These are phyloP conservation scores for Apiotrichum gracile DNA, from an alignment of 1,284 basidiomycete genomes.

Conservation along the genomic window DNA sequence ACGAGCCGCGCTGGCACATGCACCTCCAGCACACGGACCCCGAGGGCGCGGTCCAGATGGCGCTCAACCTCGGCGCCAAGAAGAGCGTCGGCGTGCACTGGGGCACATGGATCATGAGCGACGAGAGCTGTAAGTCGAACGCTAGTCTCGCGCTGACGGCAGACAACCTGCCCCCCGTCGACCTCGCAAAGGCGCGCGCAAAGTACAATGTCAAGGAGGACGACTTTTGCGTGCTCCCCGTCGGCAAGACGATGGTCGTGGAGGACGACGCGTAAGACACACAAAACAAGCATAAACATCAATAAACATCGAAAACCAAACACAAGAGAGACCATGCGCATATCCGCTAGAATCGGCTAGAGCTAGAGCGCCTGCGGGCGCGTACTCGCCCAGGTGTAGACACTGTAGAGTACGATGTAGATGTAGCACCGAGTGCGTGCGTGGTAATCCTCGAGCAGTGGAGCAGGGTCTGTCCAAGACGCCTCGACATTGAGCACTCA, in stretches of 20 bases:
- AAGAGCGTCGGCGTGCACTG: conserved; percentile 48
- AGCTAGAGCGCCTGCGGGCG: not conserved
- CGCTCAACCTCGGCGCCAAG: conserved; percentile 38
- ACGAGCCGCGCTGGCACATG: conserved; percentile 47
- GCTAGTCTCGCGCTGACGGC: not conserved
- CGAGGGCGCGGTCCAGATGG: conserved; percentile 46
- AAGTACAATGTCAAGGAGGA: conserved; percentile 32
- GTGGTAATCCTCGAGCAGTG: too few species aligned
- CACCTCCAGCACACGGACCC: conserved; percentile 48
- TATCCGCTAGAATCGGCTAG: not conserved
- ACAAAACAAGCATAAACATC: not conserved
- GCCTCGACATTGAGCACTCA: too few species aligned
- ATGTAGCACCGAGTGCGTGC: too few species aligned
- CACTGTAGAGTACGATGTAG: not conserved
- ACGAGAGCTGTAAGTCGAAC: conserved; percentile 40
- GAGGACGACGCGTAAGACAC: conserved; percentile 12
- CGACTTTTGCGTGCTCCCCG: conserved; percentile 32
- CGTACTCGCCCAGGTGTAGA: not conserved
- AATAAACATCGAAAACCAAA: too few species aligned
- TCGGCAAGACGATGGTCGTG: conserved; percentile 37
- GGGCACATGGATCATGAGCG: conserved; percentile 51
- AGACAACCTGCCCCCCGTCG: conserved; percentile 41
- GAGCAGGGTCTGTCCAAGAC: not conserved
- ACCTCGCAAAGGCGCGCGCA: conserved; percentile 33
- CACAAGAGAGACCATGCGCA: not conserved